Conservation (phyloP, 192 early-diverging fungal genomes). For the Lunasporangiospora selenospora region DNA sequence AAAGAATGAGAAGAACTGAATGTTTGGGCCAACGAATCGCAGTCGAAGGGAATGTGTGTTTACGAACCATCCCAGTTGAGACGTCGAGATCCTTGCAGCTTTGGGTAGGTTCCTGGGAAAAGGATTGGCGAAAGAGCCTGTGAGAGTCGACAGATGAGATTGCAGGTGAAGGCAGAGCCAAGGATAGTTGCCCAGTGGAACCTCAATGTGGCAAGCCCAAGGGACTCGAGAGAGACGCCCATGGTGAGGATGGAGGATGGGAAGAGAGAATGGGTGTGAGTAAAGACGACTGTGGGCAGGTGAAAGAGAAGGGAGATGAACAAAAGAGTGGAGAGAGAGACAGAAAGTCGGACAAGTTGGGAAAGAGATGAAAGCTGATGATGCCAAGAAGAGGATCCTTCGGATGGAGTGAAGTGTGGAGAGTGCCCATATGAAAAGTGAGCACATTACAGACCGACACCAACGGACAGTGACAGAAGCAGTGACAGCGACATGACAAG, state of each 20-base stretch:
- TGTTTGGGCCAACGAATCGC: too few relatives aligned
- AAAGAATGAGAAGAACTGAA: too few relatives aligned
- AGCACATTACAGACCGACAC: too few relatives aligned
- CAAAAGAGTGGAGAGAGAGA: background rate
- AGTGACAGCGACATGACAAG: too few relatives aligned
- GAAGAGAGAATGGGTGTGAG: background rate
- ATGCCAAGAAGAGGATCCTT: too few relatives aligned
- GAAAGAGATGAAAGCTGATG: too few relatives aligned
- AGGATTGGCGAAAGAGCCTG: conserved; percentile 64
- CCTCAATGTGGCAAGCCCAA: conserved; percentile 62
- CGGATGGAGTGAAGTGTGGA: too few relatives aligned
- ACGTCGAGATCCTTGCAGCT: conserved; percentile 59
- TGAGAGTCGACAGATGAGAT: conserved; percentile 64
- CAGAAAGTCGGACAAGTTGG: too few relatives aligned
- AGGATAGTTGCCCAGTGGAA: conserved; percentile 72
- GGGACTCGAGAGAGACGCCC: conserved; percentile 50
- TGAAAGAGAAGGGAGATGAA: background rate
- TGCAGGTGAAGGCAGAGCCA: conserved; percentile 55
- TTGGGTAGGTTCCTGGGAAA: conserved; percentile 72
- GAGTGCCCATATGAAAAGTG: too few relatives aligned
- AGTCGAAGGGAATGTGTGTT: conserved; percentile 56
- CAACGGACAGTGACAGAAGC: too few relatives aligned
- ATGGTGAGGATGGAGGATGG: background rate
- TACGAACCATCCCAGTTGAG: conserved; percentile 58
- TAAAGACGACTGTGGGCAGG: background rate